Conservation (phyloP, 2,329 filamentous ascomycete species). For the Metarhizium rileyi region DNA sequence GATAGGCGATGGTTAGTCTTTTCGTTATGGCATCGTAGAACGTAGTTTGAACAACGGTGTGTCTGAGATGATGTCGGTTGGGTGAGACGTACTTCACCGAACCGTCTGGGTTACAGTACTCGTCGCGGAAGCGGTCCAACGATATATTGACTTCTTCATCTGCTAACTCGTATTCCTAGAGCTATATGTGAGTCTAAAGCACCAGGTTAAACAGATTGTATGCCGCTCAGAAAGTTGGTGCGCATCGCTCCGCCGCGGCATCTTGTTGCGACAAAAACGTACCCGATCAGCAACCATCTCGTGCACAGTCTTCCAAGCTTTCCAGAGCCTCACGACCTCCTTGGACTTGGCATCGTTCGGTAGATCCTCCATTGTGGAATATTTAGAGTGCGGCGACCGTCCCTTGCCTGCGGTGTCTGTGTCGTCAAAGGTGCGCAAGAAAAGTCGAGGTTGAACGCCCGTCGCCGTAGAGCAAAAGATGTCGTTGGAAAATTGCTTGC, state of each 20-base stretch:
- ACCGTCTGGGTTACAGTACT: constrained; percentile 65
- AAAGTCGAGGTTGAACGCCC: neutral
- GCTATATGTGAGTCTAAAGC: neutral
- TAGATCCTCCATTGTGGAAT: constrained; percentile 29
- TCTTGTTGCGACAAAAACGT: constrained; percentile 16
- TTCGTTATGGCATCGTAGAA: neutral
- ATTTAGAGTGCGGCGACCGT: neutral
- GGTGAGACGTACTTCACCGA: constrained; percentile 56
- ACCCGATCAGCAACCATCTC: constrained; percentile 92
- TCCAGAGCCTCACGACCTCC: constrained; percentile 67
- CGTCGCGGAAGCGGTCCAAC: constrained; percentile 66
- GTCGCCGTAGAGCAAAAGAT: neutral
- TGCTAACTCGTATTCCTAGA: constrained; percentile 81
- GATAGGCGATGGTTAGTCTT: neutral
- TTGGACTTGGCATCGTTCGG: constrained; percentile 41
- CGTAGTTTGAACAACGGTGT: too few species aligned
- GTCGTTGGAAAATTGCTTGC: constrained; percentile 11
- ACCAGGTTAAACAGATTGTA: too few species aligned
- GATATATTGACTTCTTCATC: constrained; percentile 83
- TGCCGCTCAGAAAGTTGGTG: too few species aligned
- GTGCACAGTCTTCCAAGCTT: constrained; percentile 84
- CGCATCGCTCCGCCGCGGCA: constrained; percentile 18
- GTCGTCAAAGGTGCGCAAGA: neutral
- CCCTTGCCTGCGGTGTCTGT: neutral
- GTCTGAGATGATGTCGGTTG: too few species aligned